A percentile compares a stretch with the other conserved stretches of the same genome.
Evolutionary conservation across 805 yeast genomes (phyloP).

Genomic region (Candida jianshihensis): DNA sequence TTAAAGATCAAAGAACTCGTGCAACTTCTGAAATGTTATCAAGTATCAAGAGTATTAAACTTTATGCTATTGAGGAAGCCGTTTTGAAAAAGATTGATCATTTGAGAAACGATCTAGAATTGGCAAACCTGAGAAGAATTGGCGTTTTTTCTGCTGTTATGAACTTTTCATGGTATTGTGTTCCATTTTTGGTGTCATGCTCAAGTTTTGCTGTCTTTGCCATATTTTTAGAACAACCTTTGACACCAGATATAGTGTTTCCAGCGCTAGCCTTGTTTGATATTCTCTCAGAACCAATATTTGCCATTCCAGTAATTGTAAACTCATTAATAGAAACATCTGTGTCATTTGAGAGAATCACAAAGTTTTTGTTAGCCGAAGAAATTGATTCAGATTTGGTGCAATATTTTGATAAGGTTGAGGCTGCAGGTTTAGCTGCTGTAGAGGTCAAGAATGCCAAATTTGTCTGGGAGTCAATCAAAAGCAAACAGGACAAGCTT

Average conservation of each 20-base stretch:
- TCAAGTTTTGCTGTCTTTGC: slow-evolving; percentile 53
- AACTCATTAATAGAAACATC: slow-evolving; percentile 51
- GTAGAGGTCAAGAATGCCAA: slow-evolving; percentile 42
- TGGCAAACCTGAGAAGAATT: slow-evolving; percentile 42
- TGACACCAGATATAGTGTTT: slow-evolving; percentile 62
- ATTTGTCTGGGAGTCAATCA: slow-evolving; percentile 42
- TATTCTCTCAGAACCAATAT: slow-evolving; percentile 50
- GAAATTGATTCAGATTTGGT: slow-evolving; percentile 36
- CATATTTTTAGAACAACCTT: slow-evolving; percentile 35
- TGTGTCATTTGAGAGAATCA: slow-evolving; percentile 50
- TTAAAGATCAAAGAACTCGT: slow-evolving; percentile 54
- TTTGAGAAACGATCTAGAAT: slow-evolving; percentile 53
- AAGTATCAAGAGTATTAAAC: slow-evolving; percentile 56
- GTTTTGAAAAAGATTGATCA: slow-evolving; percentile 45
- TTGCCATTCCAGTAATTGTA: slow-evolving; percentile 50
- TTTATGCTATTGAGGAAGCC: slow-evolving; percentile 67
- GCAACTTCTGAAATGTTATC: slow-evolving; percentile 52
- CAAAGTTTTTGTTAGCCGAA: slow-evolving; percentile 39
- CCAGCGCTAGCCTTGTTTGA: slow-evolving; percentile 61
- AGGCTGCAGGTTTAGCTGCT: slow-evolving; percentile 18
- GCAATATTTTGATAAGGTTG: slow-evolving; percentile 18
- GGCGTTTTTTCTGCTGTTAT: slow-evolving; percentile 40
- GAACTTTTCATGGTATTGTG: slow-evolving; percentile 54
- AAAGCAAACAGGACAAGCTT: slow-evolving; percentile 13
- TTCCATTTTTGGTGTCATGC: slow-evolving; percentile 60